These are phyloP conservation scores for Trichoderma sp. DNA, from an alignment of 2,329 filamentous ascomycete genomes.

Conservation along the genomic window DNA sequence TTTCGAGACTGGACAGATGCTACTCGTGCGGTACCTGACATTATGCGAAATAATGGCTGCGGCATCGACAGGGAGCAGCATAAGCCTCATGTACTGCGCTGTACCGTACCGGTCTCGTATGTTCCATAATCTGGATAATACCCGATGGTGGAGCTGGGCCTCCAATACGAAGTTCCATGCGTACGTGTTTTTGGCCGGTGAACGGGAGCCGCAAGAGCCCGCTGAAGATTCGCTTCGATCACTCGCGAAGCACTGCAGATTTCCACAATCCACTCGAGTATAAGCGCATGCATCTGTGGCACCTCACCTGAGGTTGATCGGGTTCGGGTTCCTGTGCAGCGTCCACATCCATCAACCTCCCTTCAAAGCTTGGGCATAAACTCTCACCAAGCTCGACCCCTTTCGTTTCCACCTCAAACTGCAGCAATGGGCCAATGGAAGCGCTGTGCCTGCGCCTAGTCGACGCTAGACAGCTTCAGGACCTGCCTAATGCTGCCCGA, in stretches of 20 bases:
- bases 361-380: neutral
- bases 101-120: neutral
- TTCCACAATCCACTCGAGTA: neutral
- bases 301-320: neutral
- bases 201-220: neutral
- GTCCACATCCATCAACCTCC: neutral
- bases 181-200: neutral
- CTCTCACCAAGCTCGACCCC: neutral
- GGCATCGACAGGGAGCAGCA: neutral
- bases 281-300: neutral
- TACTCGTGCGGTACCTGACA: neutral
- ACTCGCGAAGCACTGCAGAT: neutral
- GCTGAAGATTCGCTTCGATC: neutral
- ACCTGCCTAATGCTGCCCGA: constrained; percentile 2
- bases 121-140: neutral
- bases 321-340: neutral
- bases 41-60: neutral
- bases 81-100: neutral
- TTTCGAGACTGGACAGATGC: neutral
- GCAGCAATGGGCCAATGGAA: neutral
- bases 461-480: neutral
- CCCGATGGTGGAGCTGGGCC: neutral
- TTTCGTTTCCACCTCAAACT: neutral
- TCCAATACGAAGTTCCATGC: neutral
- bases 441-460: constrained; percentile 10